Base-by-base conservation (phyloP, 2,329 filamentous ascomycete species). In the Fusarium sp. region DNA sequence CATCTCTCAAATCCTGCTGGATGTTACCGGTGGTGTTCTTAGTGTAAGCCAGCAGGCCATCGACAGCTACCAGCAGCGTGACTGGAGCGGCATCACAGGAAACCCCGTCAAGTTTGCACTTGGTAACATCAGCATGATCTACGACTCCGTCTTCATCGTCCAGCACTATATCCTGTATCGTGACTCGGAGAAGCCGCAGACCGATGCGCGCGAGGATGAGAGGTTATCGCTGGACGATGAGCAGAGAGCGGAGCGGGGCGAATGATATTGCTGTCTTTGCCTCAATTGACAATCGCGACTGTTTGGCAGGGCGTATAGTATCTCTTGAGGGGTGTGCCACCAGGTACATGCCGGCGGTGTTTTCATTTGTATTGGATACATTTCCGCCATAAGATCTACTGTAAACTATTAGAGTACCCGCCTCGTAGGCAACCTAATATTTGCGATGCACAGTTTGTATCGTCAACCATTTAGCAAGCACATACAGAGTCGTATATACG, bases 81-180 rank as follows among this genome's bases (percentile, higher is more conserved):
- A 97, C 81, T 97, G 95, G 94, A 92, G 90, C 47, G 96, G 95
- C 22, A 84, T 98, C 59, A 94, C 90, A 0, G 95, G 94, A 2
- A 98, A 98, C 77, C 93, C 94, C 1, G 90, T 96, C 71, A 99
- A 98, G 81, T 88, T 98, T 60, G 88, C 90, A 4, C 84, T 98
- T 41, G 92, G 92, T 15, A 95, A 97, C 75, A 88, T 97, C 45
- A 93, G 90, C 59, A 90, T 98, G 72, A 77, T 92, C 4, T 98
- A 97, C 77, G 95, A 98, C 76, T 67, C 91, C 32, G 83, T 97
- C 48, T 98, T 98, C 76, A 90, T 98, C 51, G 75, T 86, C 6
- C 96, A 99, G 81, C 96, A 98, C 79, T 98, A 94, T 73, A 81
- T 94, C 35, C 78, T 97, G 20, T 98, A 97, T 58, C 73, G 75